Conservation (phyloP, 2,329 filamentous ascomycete species). For the Zelopaecilomyces penicillatus region DNA sequence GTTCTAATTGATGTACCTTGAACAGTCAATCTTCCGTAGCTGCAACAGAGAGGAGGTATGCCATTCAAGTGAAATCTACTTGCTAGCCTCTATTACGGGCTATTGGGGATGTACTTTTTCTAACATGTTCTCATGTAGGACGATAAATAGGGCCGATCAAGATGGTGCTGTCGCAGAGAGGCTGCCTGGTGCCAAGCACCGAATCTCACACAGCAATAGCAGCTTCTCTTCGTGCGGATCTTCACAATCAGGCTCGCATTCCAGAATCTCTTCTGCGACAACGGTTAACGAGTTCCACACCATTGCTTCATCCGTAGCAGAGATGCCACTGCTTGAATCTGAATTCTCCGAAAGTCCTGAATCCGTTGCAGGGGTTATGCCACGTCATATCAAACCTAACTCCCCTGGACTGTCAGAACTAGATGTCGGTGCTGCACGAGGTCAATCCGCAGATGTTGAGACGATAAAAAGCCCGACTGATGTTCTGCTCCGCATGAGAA, state of each 20-base stretch:
- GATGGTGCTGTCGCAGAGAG: not conserved
- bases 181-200: constrained; percentile 14
- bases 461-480: constrained; percentile 15
- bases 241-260: constrained; percentile 40
- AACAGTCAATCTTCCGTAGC: no score
- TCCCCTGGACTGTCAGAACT: constrained; percentile 1
- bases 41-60: no score
- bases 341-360: constrained; percentile 22
- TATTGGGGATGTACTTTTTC: no score
- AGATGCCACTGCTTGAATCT: constrained; percentile 30
- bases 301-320: constrained; percentile 24
- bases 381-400: constrained; percentile 3
- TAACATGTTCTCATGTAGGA: not conserved
- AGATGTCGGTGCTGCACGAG: not conserved
- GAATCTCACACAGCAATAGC: constrained; percentile 41
- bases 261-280: constrained; percentile 45
- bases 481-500: constrained; percentile 9
- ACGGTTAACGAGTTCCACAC: constrained; percentile 36
- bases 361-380: constrained; percentile 6
- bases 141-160: not conserved
- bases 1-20: no score
- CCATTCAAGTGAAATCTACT: no score
- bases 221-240: constrained; percentile 43
- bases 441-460: not conserved
- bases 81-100: no score